phyloP scores from a whole-genome alignment of 352 stramenopile species.

The Pythium monospermum region DNA sequence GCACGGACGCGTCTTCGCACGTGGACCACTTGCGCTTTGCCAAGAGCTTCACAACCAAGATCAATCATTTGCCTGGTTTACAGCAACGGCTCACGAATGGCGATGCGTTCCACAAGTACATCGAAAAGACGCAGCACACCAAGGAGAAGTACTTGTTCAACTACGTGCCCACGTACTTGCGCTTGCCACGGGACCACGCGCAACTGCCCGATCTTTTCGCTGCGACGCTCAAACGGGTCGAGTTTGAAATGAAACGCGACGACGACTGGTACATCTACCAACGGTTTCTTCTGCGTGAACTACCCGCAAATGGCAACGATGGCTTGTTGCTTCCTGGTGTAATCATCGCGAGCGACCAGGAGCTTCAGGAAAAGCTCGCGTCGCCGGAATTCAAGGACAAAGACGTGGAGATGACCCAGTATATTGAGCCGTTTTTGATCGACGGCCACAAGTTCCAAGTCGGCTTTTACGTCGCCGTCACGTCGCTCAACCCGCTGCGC shows the following conservation, averaged over 20 bases:
- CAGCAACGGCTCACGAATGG: conserved; percentile 32
- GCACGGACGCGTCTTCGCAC: conserved; percentile 20
- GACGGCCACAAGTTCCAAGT: conserved; percentile 87
- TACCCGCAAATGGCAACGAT: conserved; percentile 31
- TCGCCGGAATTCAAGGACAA: conserved; percentile 47
- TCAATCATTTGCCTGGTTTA: conserved; percentile 70
- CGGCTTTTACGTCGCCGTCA: conserved; percentile 83
- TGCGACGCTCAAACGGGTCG: conserved; percentile 36
- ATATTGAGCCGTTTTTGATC: conserved; percentile 80
- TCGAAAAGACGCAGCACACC: conserved; percentile 35
- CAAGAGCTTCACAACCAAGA: conserved; percentile 35
- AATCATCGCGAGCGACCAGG: conserved; percentile 41
- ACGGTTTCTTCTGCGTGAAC: conserved; percentile 56
- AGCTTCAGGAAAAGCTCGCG: conserved; percentile 41
- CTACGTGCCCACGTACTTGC: conserved; percentile 51
- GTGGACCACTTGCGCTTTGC: conserved; percentile 38
- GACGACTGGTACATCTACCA: conserved; percentile 51
- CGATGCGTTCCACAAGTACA: conserved; percentile 42
- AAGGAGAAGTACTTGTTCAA: conserved; percentile 67
- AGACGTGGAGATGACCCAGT: conserved; percentile 58
- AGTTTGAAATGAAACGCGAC: conserved; percentile 47
- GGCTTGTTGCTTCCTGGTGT: conserved; percentile 16
- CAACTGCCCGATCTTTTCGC: conserved; percentile 41
- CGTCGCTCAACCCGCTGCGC: conserved; percentile 75
- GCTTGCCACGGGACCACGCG: conserved; percentile 56